Evolutionary conservation across 768 basidiomycete genomes (phyloP).

Genomic region (Rhodotorula kratochvilovae): DNA sequence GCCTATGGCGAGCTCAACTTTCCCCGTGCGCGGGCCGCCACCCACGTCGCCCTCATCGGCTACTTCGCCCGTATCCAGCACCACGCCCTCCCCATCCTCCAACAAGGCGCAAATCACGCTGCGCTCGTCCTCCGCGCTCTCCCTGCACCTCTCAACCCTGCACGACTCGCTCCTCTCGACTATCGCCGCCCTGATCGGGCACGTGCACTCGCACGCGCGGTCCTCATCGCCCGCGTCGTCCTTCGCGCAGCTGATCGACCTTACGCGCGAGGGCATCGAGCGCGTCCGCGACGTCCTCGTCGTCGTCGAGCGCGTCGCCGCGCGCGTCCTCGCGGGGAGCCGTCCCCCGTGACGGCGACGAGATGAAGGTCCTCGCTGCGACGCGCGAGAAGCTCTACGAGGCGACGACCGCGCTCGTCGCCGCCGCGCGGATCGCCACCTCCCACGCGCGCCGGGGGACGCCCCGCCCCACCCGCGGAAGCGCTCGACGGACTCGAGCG

Average conservation of each 20-base stretch:
- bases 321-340: not conserved
- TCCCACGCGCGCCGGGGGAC: slow-evolving; percentile 40
- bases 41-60: not conserved
- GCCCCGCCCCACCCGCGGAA: slow-evolving; percentile 1
- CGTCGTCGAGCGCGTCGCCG: slow-evolving; percentile 78
- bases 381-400: slow-evolving; percentile 79
- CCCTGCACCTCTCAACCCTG: slow-evolving; percentile 48
- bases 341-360: slow-evolving; percentile 47
- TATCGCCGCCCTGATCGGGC: slow-evolving; percentile 95
- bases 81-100: not conserved
- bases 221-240: slow-evolving; percentile 77
- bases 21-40: not conserved
- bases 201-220: slow-evolving; percentile 87
- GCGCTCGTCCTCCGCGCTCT: slow-evolving; percentile 23
- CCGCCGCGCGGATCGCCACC: slow-evolving; percentile 76
- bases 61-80: not conserved
- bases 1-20: not conserved
- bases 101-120: not conserved
- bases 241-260: slow-evolving; percentile 87
- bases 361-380: slow-evolving; percentile 61
- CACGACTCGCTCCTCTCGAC: slow-evolving; percentile 89
- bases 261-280: slow-evolving; percentile 90
- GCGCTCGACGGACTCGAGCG: slow-evolving; percentile 47
- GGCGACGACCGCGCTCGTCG: slow-evolving; percentile 77
- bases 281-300: slow-evolving; percentile 85